Percentiles rank a stretch among this genome's conserved stretches.
Conservation (phyloP, 2,329 filamentous ascomycete genomes). For the Tolypocladium ovalisporum region DNA sequence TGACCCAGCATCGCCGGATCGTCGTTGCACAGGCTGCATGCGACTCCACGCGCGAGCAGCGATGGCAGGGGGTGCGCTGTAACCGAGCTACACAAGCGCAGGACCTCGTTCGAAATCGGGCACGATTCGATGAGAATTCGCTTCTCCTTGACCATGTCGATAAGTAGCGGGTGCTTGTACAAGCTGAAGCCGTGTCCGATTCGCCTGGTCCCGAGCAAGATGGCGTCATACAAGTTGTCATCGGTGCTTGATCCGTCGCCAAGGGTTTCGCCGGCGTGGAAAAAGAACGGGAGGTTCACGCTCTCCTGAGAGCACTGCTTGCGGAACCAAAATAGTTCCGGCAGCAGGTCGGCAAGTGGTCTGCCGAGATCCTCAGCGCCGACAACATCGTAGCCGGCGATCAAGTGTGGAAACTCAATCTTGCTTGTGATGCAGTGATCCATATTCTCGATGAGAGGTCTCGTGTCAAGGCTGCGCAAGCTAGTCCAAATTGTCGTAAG, state of each 20-base stretch:
- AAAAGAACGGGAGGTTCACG: conserved; percentile 85
- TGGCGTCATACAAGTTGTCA: conserved; percentile 75
- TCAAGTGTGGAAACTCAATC: conserved; percentile 62
- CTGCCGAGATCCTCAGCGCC: conserved; percentile 77
- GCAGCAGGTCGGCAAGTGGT: conserved; percentile 64
- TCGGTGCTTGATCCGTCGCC: conserved; percentile 66
- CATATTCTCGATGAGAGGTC: conserved; percentile 68
- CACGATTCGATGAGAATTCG: conserved; percentile 83
- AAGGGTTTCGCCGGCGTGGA: conserved; percentile 84
- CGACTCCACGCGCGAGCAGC: conserved; percentile 71
- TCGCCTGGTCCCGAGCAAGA: conserved; percentile 74
- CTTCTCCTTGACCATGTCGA: conserved; percentile 82
- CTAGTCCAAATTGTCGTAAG: conserved; percentile 77
- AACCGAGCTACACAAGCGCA: conserved; percentile 67
- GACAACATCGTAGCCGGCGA: conserved; percentile 83
- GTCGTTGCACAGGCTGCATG: conserved; percentile 80
- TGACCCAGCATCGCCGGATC: conserved; percentile 84
- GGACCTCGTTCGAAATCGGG: conserved; percentile 81
- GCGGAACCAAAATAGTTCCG: conserved; percentile 87
- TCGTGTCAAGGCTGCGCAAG: conserved; percentile 52
- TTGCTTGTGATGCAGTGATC: conserved; percentile 79
- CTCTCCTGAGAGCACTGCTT: conserved; percentile 69
- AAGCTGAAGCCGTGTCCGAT: conserved; percentile 86
- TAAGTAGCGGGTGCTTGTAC: conserved; percentile 81
- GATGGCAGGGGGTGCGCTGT: conserved; percentile 73